A percentile compares a stretch with the other conserved stretches of the same genome.
Conservation (phyloP, 106 monocot species). For the Cymbidium sinense region DNA sequence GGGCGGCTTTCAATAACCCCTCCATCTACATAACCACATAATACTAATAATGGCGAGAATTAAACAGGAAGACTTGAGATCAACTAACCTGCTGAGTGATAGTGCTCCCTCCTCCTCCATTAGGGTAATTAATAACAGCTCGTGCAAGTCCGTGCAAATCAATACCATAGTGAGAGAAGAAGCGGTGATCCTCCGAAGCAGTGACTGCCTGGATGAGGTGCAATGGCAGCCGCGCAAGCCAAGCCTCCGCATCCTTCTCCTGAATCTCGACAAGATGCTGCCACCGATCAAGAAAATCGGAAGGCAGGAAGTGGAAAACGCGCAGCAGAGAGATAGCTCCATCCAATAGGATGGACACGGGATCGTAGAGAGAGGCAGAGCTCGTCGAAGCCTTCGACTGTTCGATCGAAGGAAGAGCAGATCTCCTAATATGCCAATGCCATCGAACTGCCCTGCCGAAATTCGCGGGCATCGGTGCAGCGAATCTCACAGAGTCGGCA, state of each 20-base stretch:
- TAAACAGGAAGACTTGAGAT: neutral
- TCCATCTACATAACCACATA: neutral
- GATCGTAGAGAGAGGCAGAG: neutral
- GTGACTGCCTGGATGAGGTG: slow-evolving; percentile 31
- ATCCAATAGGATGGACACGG: slow-evolving; percentile 6
- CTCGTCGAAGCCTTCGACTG: no score
- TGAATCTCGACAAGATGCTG: slow-evolving; percentile 13
- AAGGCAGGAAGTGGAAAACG: neutral
- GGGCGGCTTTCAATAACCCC: neutral
- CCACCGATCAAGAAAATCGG: slow-evolving; percentile 27
- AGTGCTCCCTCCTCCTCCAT: slow-evolving; percentile 47
- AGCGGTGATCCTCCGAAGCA: slow-evolving; percentile 35
- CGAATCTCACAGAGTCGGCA: neutral
- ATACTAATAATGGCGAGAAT: neutral
- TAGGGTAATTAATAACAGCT: slow-evolving; percentile 34
- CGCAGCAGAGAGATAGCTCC: neutral
- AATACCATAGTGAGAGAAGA: slow-evolving; percentile 35
- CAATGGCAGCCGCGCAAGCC: slow-evolving; percentile 11
- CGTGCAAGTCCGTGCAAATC: slow-evolving; percentile 31
- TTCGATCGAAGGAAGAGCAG: neutral
- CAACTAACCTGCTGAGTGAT: slow-evolving; percentile 43
- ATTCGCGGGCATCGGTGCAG: neutral
- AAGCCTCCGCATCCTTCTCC: slow-evolving; percentile 26
- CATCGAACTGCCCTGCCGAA: neutral
- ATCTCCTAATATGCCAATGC: neutral